Evolutionary conservation across 768 basidiomycete genomes (phyloP).

Genomic region (Rubroboletus satanas): DNA sequence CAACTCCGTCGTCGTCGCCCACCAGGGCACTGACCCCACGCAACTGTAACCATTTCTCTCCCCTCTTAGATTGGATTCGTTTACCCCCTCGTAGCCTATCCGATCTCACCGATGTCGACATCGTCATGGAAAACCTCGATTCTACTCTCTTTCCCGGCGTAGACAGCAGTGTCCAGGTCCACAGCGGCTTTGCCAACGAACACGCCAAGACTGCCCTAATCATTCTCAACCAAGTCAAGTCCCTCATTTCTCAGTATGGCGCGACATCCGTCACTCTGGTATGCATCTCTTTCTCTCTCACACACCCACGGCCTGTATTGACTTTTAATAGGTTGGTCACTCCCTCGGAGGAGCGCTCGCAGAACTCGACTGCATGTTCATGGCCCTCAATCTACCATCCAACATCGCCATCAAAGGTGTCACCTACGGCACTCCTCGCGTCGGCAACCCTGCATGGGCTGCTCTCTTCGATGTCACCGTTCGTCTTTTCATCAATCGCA

Average conservation of each 20-base stretch:
- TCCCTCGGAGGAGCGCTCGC: slow-evolving; percentile 53
- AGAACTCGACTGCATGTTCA: slow-evolving; percentile 47
- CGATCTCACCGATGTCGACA: slow-evolving; percentile 46
- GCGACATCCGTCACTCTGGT: slow-evolving; percentile 42
- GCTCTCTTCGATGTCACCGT: slow-evolving; percentile 26
- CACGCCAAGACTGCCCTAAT: slow-evolving; percentile 45
- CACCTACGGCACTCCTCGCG: slow-evolving; percentile 31
- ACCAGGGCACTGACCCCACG: slow-evolving; percentile 58
- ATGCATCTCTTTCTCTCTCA: slow-evolving; percentile 6
- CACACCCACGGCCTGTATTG: neutral
- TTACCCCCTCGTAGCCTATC: slow-evolving; percentile 36
- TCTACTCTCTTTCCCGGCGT: slow-evolving; percentile 54
- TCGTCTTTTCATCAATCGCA: neutral
- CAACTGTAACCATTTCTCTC: slow-evolving; percentile 38
- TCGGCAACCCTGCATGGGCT: slow-evolving; percentile 29
- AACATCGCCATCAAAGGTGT: slow-evolving; percentile 31
- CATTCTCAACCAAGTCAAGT: slow-evolving; percentile 44
- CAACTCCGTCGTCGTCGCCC: slow-evolving; percentile 54
- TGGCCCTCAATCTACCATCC: slow-evolving; percentile 45
- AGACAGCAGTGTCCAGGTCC: slow-evolving; percentile 40
- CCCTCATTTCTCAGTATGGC: slow-evolving; percentile 35
- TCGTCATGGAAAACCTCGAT: slow-evolving; percentile 39
- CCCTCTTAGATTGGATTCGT: neutral
- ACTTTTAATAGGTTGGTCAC: slow-evolving; percentile 38
- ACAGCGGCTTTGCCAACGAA: slow-evolving; percentile 50